phyloP scores from a whole-genome alignment of 139 green algal genomes.

The Monoraphidium neglectum region DNA sequence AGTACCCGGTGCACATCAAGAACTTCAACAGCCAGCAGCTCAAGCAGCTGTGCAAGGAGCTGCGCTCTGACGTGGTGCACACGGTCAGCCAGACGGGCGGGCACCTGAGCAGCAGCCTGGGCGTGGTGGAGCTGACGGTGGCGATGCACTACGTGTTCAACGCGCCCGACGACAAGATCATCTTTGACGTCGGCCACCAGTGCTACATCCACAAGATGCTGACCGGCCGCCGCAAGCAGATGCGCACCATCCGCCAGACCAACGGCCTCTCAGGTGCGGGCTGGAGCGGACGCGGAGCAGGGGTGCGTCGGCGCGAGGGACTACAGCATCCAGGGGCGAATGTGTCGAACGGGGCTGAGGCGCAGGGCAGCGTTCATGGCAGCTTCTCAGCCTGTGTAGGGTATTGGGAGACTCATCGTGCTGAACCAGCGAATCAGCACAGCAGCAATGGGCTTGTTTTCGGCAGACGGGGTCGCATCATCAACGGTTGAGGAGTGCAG shows the following conservation, averaged over 20 bases:
- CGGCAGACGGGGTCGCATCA: too few relatives aligned
- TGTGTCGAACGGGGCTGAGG: too few relatives aligned
- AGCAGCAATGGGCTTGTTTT: too few relatives aligned
- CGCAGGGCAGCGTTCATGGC: too few relatives aligned
- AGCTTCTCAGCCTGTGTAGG: too few relatives aligned
- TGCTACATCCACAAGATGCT: slow-evolving; percentile 99
- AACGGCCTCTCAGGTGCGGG: slow-evolving; percentile 84
- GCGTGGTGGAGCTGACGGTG: slow-evolving; percentile 97
- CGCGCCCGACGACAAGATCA: slow-evolving; percentile 93
- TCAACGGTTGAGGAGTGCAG: too few relatives aligned
- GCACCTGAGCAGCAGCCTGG: slow-evolving; percentile 93
- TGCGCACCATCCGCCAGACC: slow-evolving; percentile 93
- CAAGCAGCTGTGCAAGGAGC: slow-evolving; percentile 93
- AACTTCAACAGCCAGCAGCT: slow-evolving; percentile 94
- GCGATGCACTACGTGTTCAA: slow-evolving; percentile 99
- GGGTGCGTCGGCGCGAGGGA: too few relatives aligned
- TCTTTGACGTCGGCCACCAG: slow-evolving; percentile 96
- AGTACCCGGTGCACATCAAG: slow-evolving; percentile 98
- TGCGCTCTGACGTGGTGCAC: slow-evolving; percentile 95
- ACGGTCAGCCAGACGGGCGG: slow-evolving; percentile 89
- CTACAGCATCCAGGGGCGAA: too few relatives aligned
- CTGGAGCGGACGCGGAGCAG: background rate
- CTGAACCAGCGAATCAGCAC: too few relatives aligned
- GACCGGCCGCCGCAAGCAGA: slow-evolving; percentile 86
- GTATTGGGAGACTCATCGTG: too few relatives aligned